Base-by-base conservation (phyloP, 176 grass and related monocot species). In the Alopecurus myosuroides region DNA sequence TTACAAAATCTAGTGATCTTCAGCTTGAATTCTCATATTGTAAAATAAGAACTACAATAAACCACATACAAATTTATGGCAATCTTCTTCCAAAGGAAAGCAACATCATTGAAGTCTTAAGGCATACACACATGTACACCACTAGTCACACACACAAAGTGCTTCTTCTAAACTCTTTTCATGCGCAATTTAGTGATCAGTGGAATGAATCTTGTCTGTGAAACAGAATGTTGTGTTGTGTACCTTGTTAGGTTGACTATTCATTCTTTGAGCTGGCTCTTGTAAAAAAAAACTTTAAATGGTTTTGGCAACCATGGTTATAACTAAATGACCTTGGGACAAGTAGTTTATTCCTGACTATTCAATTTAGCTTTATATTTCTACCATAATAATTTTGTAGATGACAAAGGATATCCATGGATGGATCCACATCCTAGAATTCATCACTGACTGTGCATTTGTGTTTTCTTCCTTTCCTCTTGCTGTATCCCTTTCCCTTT, bases 231-330 rank as follows among this genome's bases (percentile, higher is more conserved):
- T 57, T 72, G 57, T 50, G 13, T 30, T 75, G 50, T 73, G 26
- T 49, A 6, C 42, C 14, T 2, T 41, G 6, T 85, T 52, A 36
- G 44, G 23, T 26, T 26, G 13, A 69, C 17, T 67, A 46, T 77
- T 66, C 31, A 52, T 67, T 76, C 11, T 76, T 26, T 20, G 28
- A 76, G 56, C 19, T 49, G 26, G 36, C 7, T 84, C 25, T 63
- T 72, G 63, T 84, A 9, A 61, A 62, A 13, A 49, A 63, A 68
- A 33, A 20, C 45, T 76, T 82, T n/a, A 77, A 64, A 84, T 29
- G 22, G 3, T 66, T 48, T 65, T 63, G 6, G 9, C 14, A 39
- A 40, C 42, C 14, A 46, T 56, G n/a, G 7, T 46, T 13, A 46
- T 73, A 28, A 17, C 7, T 67, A 17, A 36, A 22, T 36, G 63